Base-by-base conservation (phyloP, 1,284 basidiomycete genomes). In the Athelia psychrophila region DNA sequence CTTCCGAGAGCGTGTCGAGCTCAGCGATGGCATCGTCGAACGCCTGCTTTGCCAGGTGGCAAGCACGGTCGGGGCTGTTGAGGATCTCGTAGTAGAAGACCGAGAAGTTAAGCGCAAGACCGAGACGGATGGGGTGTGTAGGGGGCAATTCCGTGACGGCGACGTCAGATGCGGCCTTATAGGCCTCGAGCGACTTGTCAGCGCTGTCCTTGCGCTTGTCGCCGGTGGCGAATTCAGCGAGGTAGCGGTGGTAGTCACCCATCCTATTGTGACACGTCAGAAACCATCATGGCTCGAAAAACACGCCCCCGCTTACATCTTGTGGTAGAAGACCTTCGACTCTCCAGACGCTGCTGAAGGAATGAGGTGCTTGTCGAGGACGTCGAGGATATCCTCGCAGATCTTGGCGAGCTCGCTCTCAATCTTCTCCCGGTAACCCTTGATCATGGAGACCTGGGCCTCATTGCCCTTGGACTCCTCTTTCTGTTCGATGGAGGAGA, bases 21-120 rank as follows among this genome's bases (percentile, higher is more conserved):
- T 99, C 96, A 63, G 96, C 96, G 71, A 99, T 99, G 51, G 97
- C 97, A 75, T 99, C 97, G 65, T 99, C 96, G 71, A 99, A 99
- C 19, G 96, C 96, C 79, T 98, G 95, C 84, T 99, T 99, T 72
- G 96, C 96, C 64, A 98, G 92, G 74, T 98, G 95, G 82, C 96
- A 99, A 55, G 96, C 96, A 74, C 95, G 93, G 77, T 98, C 96
- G 65, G 96, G 96, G 71, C 89, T 93, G 88, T 99, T 99, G 75
- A 99, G 88, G 75, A 99, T 98, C 78, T 99, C 97, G 80, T 98
- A 99, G 88, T 99, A 99, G 84, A 99, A 99, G 55, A 99, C 96
- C 57, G 95, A 98, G 86, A 99, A 99, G 88, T 99, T 99, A 69
- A 99, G 84, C 48, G 96, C 97, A 54, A 99, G 92, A 76, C 96